Evolutionary conservation across 306 rosid species (phyloP), one percentile per base, ranked within the genome.

Genomic region (Bauhinia variegata): DNA sequence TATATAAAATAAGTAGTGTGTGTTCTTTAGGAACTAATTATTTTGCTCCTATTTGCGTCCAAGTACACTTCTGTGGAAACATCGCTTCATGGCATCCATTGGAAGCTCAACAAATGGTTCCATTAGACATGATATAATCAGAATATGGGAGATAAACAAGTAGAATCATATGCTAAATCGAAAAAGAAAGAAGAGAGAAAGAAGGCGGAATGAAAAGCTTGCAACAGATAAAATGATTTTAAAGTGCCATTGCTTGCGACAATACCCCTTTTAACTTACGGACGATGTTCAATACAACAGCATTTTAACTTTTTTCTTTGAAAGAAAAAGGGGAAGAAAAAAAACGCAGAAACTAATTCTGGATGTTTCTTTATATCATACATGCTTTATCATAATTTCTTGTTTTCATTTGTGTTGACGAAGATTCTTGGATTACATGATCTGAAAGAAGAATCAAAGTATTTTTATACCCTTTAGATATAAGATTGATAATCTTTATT

Each of bases 111-210:
- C 5, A n/a, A n/a, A 11, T 32, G 19, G 11, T 33, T n/a, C n/a
- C n/a, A n/a, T n/a, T n/a, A n/a, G n/a, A n/a, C n/a, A n/a, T n/a
- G n/a, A n/a, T n/a, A n/a, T n/a, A n/a, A 14, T 44, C 6, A 37
- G 16, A 53, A 32, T 52, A 58, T 67, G 39, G 31, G 64, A 18
- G 39, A 58, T 8, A 66, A 75, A 75, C 76, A 67, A 67, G 47
- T 51, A 41, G 85, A 76, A 80, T 80, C 85, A 68, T 67, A 76
- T 80, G 60, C 82, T 72, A 68, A 60, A 56, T 63, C 67, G 70
- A 80, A 72, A 51, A 46, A 32, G 48, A 57, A 55, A 66, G n/a
- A n/a, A n/a, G 36, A 4, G 23, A 56, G 28, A 23, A 23, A 23
- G 28, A 36, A 39, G 41, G 37, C 47, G 54, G 38, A 75, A 41